phyloP scores from a whole-genome alignment of 2,329 filamentous ascomycete genomes.

The Fusarium sp. region DNA sequence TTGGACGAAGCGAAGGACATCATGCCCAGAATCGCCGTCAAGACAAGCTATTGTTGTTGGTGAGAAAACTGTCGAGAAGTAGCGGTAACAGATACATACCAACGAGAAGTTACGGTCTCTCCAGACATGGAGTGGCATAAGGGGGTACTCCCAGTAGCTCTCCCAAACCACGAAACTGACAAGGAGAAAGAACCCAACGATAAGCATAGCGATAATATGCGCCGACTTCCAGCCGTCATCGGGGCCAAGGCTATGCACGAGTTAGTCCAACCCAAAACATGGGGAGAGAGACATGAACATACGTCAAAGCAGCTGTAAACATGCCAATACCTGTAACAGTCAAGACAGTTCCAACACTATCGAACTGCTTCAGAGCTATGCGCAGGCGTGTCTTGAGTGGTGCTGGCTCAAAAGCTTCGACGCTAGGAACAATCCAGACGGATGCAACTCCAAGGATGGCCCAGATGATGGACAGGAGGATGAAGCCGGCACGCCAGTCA shows the following conservation, averaged over 20 bases:
- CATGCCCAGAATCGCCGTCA: constrained; percentile 65
- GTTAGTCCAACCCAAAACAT: constrained; percentile 10
- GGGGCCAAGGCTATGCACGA: constrained; percentile 61
- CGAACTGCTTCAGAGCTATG: constrained; percentile 62
- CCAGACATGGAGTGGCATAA: constrained; percentile 65
- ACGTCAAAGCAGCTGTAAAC: constrained; percentile 68
- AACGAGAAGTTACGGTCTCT: constrained; percentile 70
- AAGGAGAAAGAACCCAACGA: constrained; percentile 65
- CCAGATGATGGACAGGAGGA: constrained; percentile 69
- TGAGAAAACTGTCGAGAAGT: not conserved
- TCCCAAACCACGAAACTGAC: constrained; percentile 69
- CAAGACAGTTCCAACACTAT: constrained; percentile 66
- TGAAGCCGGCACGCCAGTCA: constrained; percentile 70
- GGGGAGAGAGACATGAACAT: constrained; percentile 40
- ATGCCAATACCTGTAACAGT: constrained; percentile 70
- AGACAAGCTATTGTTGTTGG: constrained; percentile 55
- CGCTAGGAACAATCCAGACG: constrained; percentile 67
- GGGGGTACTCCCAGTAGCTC: constrained; percentile 56
- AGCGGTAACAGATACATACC: constrained; percentile 49
- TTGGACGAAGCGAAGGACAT: constrained; percentile 66
- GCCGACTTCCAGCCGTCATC: constrained; percentile 67
- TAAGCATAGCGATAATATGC: constrained; percentile 68
- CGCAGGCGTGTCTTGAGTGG: constrained; percentile 32
- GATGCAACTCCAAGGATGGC: constrained; percentile 64
- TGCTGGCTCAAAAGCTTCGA: constrained; percentile 54